Percentiles rank a stretch among this genome's conserved stretches.
These are phyloP conservation scores for Beauveria pseudobassiana DNA, from an alignment of 2,329 filamentous ascomycete species.

Conservation along the genomic window DNA sequence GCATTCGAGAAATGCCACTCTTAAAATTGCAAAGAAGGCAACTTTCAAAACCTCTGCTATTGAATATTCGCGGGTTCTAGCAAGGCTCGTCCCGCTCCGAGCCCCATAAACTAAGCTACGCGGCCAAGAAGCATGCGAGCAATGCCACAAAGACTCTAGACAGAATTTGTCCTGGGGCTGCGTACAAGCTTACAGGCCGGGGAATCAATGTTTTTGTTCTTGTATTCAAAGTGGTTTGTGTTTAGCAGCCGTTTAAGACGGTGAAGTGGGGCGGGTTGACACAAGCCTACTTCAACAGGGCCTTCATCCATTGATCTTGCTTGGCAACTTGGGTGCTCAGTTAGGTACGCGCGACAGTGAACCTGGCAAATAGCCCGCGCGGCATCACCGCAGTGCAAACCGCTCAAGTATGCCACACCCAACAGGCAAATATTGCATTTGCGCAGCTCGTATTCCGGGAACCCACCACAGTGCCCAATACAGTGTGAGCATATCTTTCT, in stretches of 20 bases:
- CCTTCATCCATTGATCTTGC: too few relatives aligned
- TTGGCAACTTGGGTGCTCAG: too few relatives aligned
- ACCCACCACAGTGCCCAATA: not conserved
- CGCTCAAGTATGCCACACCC: not conserved
- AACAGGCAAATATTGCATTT: not conserved
- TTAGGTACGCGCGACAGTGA: not conserved
- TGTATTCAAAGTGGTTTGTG: too few relatives aligned
- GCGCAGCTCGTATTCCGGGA: slow-evolving; percentile 4
- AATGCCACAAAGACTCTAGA: not conserved
- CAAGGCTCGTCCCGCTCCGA: slow-evolving; percentile 10
- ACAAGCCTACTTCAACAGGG: too few relatives aligned
- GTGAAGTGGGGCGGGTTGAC: not conserved
- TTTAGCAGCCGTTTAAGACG: not conserved
- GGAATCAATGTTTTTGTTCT: too few relatives aligned
- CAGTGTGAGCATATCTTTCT: not conserved
- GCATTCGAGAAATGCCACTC: not conserved
- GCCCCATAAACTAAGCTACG: slow-evolving; percentile 9
- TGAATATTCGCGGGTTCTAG: not conserved
- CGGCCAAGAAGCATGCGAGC: slow-evolving; percentile 3
- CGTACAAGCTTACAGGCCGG: not conserved
- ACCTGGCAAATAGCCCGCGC: not conserved
- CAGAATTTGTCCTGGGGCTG: not conserved
- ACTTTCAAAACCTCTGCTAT: too few relatives aligned
- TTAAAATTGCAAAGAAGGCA: not conserved
- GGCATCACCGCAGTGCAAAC: not conserved